Base-by-base conservation (phyloP, 768 basidiomycete genomes). In the Lentinula detonsa region DNA sequence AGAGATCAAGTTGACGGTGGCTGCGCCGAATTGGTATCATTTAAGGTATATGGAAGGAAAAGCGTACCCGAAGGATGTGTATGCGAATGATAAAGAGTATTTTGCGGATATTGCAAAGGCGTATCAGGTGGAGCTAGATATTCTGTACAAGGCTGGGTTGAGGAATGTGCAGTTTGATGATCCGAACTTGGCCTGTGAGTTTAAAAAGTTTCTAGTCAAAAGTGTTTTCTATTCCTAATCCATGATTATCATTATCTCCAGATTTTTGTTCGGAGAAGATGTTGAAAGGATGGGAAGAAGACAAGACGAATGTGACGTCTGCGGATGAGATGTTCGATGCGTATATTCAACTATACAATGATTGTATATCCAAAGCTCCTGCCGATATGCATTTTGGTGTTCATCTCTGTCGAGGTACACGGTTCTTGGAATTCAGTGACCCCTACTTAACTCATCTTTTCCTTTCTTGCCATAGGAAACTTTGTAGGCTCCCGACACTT, bases 21-120 rank as follows among this genome's bases (percentile, higher is more conserved):
- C 73, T 45, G 76, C 79, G 2, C 81, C 81, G 15, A 77, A 79
- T 62, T 78, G 77, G 75, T 78, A 75, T 66, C 76, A 77, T 60
- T 68, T 77, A 0, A 72, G 74, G 34, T 75, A 75, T 57, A 77
- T 77, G 61, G 55, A 56, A 28, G 71, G 70, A 45, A n/a, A 46
- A 40, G 71, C 73, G 21, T 74, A 72, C 52, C 69, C 65, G 2
- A 73, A 73, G 64, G 65, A 69, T n/a, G 73, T 78, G 13, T 80
- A 80, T 68, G 67, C 66, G 42, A 73, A 69, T 60, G 78, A 78
- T 63, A 75, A 75, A 37, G 81, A 73, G 34, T 83, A 80, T 69
- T 82, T 82, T 61, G 75, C 73, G 23, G 81, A 83, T 66, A 73
- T 82, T 57, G 79, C 76, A 4, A 64, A 71, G 16, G 80, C 79